phyloP scores from a whole-genome alignment of 306 rosid species.

The Boehmeria nivea region DNA sequence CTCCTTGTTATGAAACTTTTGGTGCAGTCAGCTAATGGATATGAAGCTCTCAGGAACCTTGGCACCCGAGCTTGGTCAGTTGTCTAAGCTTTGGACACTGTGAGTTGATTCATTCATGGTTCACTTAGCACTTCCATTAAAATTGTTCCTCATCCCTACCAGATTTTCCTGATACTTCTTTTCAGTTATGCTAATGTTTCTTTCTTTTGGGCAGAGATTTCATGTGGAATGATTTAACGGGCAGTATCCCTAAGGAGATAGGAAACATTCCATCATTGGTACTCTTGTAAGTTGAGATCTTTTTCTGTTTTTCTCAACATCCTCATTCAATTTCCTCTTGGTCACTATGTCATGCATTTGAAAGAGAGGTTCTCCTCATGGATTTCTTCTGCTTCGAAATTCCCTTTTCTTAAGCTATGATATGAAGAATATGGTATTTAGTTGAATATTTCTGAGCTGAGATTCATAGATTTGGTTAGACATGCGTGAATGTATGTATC shows the following conservation, averaged over 20 bases:
- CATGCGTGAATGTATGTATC: too few species aligned
- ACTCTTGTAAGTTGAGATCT: conserved; percentile 63
- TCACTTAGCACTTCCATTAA: conserved; percentile 8
- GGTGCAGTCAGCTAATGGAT: conserved; percentile 57
- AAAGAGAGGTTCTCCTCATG: too few species aligned
- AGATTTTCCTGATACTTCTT: conserved; percentile 13
- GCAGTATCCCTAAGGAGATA: conserved; percentile 73
- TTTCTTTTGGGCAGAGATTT: conserved; percentile 46
- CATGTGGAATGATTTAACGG: conserved; percentile 84
- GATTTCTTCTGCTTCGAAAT: too few species aligned
- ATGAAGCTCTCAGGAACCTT: conserved; percentile 65
- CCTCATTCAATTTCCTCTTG: too few species aligned
- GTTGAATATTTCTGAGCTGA: too few species aligned
- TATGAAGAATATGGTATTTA: too few species aligned
- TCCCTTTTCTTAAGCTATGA: too few species aligned
- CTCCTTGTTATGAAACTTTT: conserved; percentile 16
- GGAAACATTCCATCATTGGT: conserved; percentile 48
- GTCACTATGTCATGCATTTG: too few species aligned
- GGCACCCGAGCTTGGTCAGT: conserved; percentile 62
- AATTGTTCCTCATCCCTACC: neutral
- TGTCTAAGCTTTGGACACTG: conserved; percentile 56
- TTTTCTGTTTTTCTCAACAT: conserved; percentile 1
- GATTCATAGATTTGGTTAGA: too few species aligned
- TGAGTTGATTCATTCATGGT: conserved; percentile 35
- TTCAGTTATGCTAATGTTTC: conserved; percentile 24